Base-by-base conservation (phyloP, 352 stramenopile species). In the Globisporangium paroecandrum region DNA sequence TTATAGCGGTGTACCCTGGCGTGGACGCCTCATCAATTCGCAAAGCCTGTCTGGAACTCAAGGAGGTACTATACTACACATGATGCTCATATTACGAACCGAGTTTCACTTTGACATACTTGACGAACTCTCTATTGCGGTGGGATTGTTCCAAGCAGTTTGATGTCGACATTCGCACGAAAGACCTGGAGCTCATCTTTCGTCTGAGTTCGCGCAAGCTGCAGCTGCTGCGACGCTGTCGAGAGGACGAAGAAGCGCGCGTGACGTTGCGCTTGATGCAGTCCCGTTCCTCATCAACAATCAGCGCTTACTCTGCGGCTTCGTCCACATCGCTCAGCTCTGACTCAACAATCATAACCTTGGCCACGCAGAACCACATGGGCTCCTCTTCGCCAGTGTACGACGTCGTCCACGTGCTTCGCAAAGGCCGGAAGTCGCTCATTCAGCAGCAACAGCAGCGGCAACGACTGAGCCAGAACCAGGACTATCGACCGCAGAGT, bases 341-440 rank as follows among this genome's bases (percentile, higher is more conserved):
- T 32, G 20, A 49, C n/a, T 32, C 29, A 62, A 22, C 29, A 62
- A 22, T 8, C 29, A 49, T 12, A 18, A 6, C 38, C 12, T 46
- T 46, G 22, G 4, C 18, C 34, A 54, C 10, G 7, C 63, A 60
- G n/a, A 24, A 41, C 62, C 3, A 22, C 32, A 4, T 22, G 4
- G 8, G 3, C n/a, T 64, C 56, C 8, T 51, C 55, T 1, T 65
- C 56, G n/a, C 32, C 56, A 49, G 56, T 62, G 56, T 47, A 49
- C 32, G 56, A 32, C n/a, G 56, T 62, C n/a, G 56, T 71, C 22
- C 46, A 70, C 51, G 18, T 66, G 29, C 57, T 73, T 24, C 63
- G 68, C 29, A 73, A 73, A 58, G 68, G 68, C 18, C n/a, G 47
- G 12, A 67, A 68, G 64, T 62, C 68, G 27, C 51, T 70, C 13